Base-by-base conservation (phyloP, 108 stramenopile genomes). In the Aurantiochytrium sp. region DNA sequence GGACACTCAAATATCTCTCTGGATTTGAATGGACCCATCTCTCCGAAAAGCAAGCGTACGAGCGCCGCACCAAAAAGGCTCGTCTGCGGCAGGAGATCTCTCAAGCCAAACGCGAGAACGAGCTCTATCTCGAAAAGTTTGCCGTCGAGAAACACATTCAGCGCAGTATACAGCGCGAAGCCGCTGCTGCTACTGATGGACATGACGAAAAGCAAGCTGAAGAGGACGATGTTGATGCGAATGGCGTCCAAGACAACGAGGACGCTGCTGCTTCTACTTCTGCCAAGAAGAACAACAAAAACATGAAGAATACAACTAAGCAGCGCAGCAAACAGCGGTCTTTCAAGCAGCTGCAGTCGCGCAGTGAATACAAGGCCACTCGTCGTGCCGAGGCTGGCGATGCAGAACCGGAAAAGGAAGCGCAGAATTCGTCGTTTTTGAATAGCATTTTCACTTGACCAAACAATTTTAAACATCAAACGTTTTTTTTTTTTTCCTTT, bases 21-120 rank as follows among this genome's bases (percentile, higher is more conserved):
- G 96, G 96, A 45, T 99, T 99, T 93, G 95, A 97, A 89, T 99
- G 98, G 98, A 92, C 94, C 25, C 96, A 97, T 88, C 91, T 99
- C 45, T 98, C 98, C 25, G 98, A 99, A 92, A 98, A 98, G 93
- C 95, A 97, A 14, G 97, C 97, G 6, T 98, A 98, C 89, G 98
- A 99, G 90, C 91, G 97, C 72, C 92, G 97, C 59, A 96, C 98
- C 4, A 91, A 96, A 72, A 97, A 97, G 72, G 96, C 96, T 72
- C 96, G 96, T 87, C 91, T 98, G 71, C 93, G 97, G 60, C 91
- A 97, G 3, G 97, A 97, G 91, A 95, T 97, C 95, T 93, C 96
- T 93, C 95, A 96, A 57, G 96, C 96, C 6, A 93, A 95, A 8
- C 93, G 96, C 60, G 97, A 97, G 91, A 97, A 96, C 93, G 97